Base-by-base conservation (phyloP, 352 stramenopile species). In the Phytopythium boreale region DNA sequence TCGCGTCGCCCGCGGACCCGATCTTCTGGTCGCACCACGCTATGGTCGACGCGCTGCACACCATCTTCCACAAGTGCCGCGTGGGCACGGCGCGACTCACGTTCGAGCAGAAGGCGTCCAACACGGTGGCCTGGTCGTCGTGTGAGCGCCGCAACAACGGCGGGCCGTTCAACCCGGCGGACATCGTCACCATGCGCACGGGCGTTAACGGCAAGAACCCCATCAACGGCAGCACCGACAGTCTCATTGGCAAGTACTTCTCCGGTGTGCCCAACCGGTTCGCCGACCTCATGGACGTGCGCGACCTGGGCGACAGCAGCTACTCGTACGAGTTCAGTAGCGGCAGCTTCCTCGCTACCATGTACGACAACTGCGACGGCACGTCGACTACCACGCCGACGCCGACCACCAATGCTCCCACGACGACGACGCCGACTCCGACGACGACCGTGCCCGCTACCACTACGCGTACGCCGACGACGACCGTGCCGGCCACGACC, bases 21-120 rank as follows among this genome's bases (percentile, higher is more conserved):
- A 61, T 92, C n/a, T 93, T 93, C 66, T 93, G 71, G 70, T 91
- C 81, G 7, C 79, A 90, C 56, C 85, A 93, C 68, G 56, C 79
- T 0, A 86, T 78, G 67, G 63, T 93, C 20, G 82, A 93, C 65
- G 56, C 77, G 11, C 71, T 93, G n/a, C 82, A 90, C 60, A 75
- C 71, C 15, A 76, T 90, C 31, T 91, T 87, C 64, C 76, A 89
- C 81, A 83, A 92, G 61, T 93, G 85, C 64, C 70, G 72, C 3
- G 78, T 88, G 1, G 79, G 81, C 5, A 70, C 68, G 7, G 56
- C 68, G 22, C 69, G 65, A 2, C 44, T 89, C 20, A 84, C 76
- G 37, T 74, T 85, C 43, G 59, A 56, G 12, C 59, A 93, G 62
- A 90, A 89, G 56, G 69, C 70, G 5, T 39, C 68, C 0, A 69